phyloP scores from a whole-genome alignment of 768 basidiomycete species.

The Asterophora lycoperdoides region DNA sequence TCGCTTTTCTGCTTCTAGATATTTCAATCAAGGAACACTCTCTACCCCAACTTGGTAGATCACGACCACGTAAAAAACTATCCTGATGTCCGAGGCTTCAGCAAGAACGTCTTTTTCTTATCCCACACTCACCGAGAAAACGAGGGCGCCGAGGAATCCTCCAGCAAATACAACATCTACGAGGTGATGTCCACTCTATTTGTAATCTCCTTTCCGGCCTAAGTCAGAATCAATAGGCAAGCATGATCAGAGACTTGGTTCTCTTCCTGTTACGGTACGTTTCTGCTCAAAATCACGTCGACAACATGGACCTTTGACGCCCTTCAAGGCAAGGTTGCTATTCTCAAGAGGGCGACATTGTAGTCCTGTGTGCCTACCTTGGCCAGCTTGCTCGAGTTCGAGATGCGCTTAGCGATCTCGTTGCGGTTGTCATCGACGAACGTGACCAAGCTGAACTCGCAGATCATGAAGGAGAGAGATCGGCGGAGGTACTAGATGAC shows the following conservation, averaged over 20 bases:
- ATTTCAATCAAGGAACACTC: slow-evolving; percentile 38
- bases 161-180: slow-evolving; percentile 61
- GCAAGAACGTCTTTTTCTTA: slow-evolving; percentile 64
- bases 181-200: slow-evolving; percentile 42
- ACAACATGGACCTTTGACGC: not conserved
- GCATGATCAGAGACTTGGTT: slow-evolving; percentile 42
- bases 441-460: slow-evolving; percentile 60
- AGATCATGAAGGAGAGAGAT: slow-evolving; percentile 42
- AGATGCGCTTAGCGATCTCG: slow-evolving; percentile 35
- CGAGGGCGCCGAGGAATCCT: slow-evolving; percentile 54
- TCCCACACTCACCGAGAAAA: slow-evolving; percentile 60
- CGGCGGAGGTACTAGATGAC: slow-evolving; percentile 18
- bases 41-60: slow-evolving; percentile 61
- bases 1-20: not conserved
- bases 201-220: not conserved
- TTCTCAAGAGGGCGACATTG: slow-evolving; percentile 43
- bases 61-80: slow-evolving; percentile 48
- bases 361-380: slow-evolving; percentile 44
- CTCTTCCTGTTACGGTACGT: slow-evolving; percentile 37
- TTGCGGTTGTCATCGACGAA: slow-evolving; percentile 67
- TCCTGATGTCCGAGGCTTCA: slow-evolving; percentile 56
- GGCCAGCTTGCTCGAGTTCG: slow-evolving; percentile 41
- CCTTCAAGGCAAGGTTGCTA: slow-evolving; percentile 37
- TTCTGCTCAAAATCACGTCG: not conserved
- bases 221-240: slow-evolving; percentile 26